Base-by-base conservation (phyloP, 2,329 filamentous ascomycete species). In the Endoconidiophora laricicola region DNA sequence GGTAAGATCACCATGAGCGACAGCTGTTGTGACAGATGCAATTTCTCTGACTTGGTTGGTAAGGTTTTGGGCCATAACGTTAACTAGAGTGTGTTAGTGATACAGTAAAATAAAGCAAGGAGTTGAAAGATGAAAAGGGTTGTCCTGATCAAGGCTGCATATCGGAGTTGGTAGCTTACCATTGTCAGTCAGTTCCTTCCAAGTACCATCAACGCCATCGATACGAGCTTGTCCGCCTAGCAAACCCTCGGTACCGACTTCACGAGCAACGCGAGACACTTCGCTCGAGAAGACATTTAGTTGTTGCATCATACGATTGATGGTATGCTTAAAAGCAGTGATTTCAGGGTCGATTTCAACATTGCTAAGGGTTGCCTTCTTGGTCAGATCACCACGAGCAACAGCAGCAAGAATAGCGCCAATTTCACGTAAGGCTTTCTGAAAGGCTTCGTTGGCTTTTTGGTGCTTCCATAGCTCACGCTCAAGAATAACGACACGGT, bases 301-400 rank as follows among this genome's bases (percentile, higher is more conserved):
- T 65, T 95, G 90, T 62, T 96, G 90, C 78, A 96, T 94, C 90
- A 96, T 96, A 57, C 85, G 93, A 64, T 96, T 96, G 69, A 96
- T 96, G 55, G 90, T 95, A 59, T 86, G 81, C 69, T 96, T 96
- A 72, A 96, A 96, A 7, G 86, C 88, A 24, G 87, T 91, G 60
- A 96, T 96, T 72, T 96, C 90, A 24, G 88, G 87, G 71, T 96
- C 90, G 82, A 95, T 91, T 69, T 96, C 90, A 57, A 93, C 82
- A 3, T 85, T 84, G 62, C 95, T 91, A 64, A 96, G 93, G 60
- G 90, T 79, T 55, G 95, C 90, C 68, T 94, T 94, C 72, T 94
- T 95, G 64, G 87, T 94, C 54, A 96, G 72, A 62, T 96, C 90
- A 66, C 90, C 90, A 59, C 86, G 86, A 52, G 90, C 91, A 57